These are phyloP conservation scores for Cupressus sempervirens DNA, from an alignment of 75 land plant species.

Conservation along the genomic window DNA sequence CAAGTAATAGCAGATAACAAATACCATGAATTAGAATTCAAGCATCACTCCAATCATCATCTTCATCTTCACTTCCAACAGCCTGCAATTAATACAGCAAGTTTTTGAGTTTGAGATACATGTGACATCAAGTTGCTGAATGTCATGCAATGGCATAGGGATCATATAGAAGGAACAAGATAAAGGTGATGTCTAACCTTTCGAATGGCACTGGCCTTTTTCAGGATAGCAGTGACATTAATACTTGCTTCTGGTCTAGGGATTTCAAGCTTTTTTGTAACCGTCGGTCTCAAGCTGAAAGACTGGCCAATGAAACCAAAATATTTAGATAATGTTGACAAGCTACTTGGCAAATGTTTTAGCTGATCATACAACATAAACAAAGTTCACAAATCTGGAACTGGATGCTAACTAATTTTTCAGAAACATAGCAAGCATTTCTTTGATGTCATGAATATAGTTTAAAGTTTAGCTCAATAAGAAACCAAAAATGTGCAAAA, in stretches of 20 bases:
- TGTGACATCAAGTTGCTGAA: neutral
- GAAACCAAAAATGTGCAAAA: conserved; percentile 2
- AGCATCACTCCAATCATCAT: conserved; percentile 76
- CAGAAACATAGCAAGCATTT: neutral
- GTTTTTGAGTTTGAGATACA: neutral
- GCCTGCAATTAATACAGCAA: conserved; percentile 35
- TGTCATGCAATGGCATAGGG: neutral
- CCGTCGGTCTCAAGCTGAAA: conserved; percentile 69
- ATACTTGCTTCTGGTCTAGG: conserved; percentile 64
- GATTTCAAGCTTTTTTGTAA: conserved; percentile 41
- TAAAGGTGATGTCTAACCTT: conserved; percentile 47
- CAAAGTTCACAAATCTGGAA: neutral
- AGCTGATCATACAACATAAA: neutral
- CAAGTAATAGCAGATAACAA: neutral
- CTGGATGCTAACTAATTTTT: neutral
- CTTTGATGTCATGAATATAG: neutral
- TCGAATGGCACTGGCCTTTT: conserved; percentile 93
- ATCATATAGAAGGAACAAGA: neutral
- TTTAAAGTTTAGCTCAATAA: neutral
- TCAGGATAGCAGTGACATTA: conserved; percentile 89
- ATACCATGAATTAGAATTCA: conserved; percentile 17
- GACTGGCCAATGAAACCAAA: conserved; percentile 46
- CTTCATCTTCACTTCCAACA: conserved; percentile 79
- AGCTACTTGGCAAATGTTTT: neutral
- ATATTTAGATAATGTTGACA: conserved; percentile 6